Conservation (phyloP, 371 early-diverging fungal genomes). For the Apophysomyces trapeziformis region DNA sequence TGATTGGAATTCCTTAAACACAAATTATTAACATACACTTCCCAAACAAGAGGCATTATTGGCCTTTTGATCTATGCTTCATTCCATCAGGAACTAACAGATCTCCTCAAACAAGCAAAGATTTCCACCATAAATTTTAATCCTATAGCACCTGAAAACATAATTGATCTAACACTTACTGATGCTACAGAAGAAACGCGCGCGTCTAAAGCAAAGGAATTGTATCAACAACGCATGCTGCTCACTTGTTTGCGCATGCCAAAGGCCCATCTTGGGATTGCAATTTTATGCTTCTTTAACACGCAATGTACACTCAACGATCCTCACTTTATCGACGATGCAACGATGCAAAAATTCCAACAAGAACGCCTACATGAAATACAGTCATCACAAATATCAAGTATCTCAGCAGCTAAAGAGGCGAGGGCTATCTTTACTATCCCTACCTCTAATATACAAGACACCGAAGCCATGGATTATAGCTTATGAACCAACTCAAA, state of each 20-base stretch:
- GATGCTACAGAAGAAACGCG: not conserved
- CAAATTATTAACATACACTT: not conserved
- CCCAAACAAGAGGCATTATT: not conserved
- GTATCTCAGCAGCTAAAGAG: not conserved
- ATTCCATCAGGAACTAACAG: not conserved
- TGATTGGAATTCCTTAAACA: too few relatives aligned
- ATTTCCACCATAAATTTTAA: not conserved
- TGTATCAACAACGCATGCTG: not conserved
- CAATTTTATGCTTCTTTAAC: not conserved
- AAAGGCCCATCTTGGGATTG: not conserved
- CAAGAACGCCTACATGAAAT: not conserved
- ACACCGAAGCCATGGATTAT: not conserved
- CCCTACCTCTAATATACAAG: not conserved
- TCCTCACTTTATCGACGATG: not conserved
- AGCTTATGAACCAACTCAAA: not conserved
- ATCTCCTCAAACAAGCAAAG: not conserved
- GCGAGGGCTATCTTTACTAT: not conserved
- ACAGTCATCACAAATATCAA: not conserved
- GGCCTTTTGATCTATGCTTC: not conserved
- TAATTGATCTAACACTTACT: not conserved
- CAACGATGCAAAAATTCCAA: not conserved
- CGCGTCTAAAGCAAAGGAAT: not conserved
- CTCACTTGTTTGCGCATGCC: not conserved
- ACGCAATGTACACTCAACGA: not conserved
- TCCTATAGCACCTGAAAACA: not conserved